Base-by-base conservation (phyloP, 108 stramenopile species). In the Pinguiococcus pyrenoidosus region DNA sequence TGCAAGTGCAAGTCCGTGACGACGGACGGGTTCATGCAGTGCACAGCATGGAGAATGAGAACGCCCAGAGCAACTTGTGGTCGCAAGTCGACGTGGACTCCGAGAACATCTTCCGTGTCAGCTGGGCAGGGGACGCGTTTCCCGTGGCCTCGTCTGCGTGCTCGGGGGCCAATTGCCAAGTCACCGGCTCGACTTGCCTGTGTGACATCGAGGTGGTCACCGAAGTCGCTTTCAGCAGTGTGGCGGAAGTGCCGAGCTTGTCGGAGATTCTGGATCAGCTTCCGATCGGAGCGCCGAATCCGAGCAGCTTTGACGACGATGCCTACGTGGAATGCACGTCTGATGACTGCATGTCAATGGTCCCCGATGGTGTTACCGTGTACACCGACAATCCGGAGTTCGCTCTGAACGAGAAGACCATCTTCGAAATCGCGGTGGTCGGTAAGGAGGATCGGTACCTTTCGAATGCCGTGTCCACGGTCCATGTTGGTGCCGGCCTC, bases 21-120 rank as follows among this genome's bases (percentile, higher is more conserved):
- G 46, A 57, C 9, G 80, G 80, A 2, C 42, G 55, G 46, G 64
- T 81, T 10, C 71, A 66, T 1, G 43, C 74, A n/a, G 77, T 81
- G 4, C 73, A 78, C 50, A 51, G 65, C 25, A 39, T 44, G 7
- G 22, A 13, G 4, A 16, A 4, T 24, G 65, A 29, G 29, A 49
- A 16, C 39, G 51, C n/a, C n/a, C n/a, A n/a, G n/a, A n/a, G n/a
- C n/a, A n/a, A n/a, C n/a, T n/a, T 4, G 59, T 14, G 36, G 18
- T 62, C 49, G 17, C 59, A 69, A 32, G 44, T 72, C 28, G 35
- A 40, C 5, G 25, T 35, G 23, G 62, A 51, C 21, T 67, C 56
- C 26, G 44, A 54, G 53, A 72, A 72, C 35, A 68, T 36, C 46
- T 72, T 72, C 56, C 52, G 54, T 4, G 66, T 59, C 12, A 44